Base-by-base conservation (phyloP, 495 filamentous ascomycete species). In the Aspergillus incahuasiensis region DNA sequence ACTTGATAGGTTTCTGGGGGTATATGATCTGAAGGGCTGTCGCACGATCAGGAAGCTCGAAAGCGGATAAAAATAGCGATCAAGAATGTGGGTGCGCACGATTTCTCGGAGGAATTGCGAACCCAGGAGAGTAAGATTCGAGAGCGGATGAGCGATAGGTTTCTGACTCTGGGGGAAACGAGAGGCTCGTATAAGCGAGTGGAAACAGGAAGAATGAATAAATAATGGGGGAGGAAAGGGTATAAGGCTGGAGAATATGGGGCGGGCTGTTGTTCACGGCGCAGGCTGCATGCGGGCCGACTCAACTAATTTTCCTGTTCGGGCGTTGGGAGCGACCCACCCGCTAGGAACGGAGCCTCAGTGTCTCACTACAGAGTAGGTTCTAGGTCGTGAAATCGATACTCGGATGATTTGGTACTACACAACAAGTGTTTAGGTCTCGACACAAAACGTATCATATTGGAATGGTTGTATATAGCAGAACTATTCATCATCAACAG, bases 61-160 rank as follows among this genome's bases (percentile, higher is more conserved):
- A 25, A 47, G 58, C 53, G 39, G 56, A 59, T 59, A 63, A 63
- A 63, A 63, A 63, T 63, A 63, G 56, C 39, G 39, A 38, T 16
- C 24, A 49, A 38, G 48, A 56, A 56, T 57, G 60, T 46, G 48
- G 54, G 43, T 24, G 54, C 43, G 42, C 54, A 56, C 54, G 54
- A 46, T 13, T 46, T 46, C 48, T 44, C 25, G 45, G 18, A 20
- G 52, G 43, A 22, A 54, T 44, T 57, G 46, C 44, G 54, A 57
- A 38, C 50, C 42, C 42, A 43, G 56, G 56, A 42, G 35, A 5
- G 41, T 16, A 16, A 19, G 22, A 38, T 41, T 58, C 56, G 38
- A 42, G 56, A 48, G 52, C 42, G 16, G 15, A 4, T 15, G n/a
- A 16, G 15, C 16, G 16, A 7, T 15, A 20, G 20, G 15, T 49